phyloP scores from a whole-genome alignment of 139 green algal species.

The Monoraphidium neglectum region DNA sequence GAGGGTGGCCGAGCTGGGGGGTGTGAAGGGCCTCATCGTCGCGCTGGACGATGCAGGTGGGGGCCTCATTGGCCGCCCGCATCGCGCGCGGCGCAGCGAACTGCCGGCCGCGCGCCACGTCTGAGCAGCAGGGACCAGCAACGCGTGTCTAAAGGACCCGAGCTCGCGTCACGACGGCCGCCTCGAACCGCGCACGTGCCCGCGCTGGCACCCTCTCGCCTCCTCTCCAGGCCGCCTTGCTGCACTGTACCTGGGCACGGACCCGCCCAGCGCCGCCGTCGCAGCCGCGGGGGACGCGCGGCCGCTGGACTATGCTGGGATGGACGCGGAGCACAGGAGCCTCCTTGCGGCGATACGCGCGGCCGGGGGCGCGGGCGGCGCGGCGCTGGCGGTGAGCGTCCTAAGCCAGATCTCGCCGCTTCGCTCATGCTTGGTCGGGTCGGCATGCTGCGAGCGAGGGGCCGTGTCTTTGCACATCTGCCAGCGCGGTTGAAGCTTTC shows the following conservation, averaged over 20 bases:
- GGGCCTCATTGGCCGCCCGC: not conserved
- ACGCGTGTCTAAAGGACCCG: no score
- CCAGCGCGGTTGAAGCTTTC: no score
- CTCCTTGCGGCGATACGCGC: conserved; percentile 62
- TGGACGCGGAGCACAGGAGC: conserved; percentile 57
- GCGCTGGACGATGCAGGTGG: conserved; percentile 46
- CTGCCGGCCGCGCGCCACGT: no score
- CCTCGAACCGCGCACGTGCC: no score
- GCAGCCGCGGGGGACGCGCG: conserved; percentile 15
- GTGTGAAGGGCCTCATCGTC: conserved; percentile 48
- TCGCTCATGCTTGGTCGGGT: no score
- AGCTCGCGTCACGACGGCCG: no score
- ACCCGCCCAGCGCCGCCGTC: conserved; percentile 36
- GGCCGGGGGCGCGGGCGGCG: conserved; percentile 24
- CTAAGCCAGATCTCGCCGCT: no score
- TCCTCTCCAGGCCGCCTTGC: conserved; percentile 24
- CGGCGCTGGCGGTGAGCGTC: not conserved
- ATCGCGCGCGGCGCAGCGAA: not conserved
- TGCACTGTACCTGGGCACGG: conserved; percentile 63
- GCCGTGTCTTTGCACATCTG: no score
- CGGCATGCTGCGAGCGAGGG: no score
- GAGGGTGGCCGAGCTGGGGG: conserved; percentile 38
- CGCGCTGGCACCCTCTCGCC: no score
- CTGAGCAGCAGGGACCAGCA: no score
- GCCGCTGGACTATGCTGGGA: conserved; percentile 71